Base-by-base conservation (phyloP, 345 rosid genomes). In the Melastoma malabathricum region DNA sequence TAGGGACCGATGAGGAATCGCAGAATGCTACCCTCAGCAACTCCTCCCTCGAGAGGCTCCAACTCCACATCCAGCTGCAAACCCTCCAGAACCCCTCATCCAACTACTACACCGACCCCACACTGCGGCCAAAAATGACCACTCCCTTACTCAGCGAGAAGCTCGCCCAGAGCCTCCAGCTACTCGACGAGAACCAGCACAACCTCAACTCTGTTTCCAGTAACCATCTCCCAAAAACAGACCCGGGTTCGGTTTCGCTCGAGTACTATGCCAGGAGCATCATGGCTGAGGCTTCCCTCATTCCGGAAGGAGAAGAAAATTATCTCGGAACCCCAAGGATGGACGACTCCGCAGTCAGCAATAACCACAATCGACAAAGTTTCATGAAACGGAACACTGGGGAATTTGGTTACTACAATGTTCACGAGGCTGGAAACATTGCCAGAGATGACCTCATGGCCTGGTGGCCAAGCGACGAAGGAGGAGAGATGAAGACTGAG, bases 41-140 rank as follows among this genome's bases (percentile, higher is more conserved):
- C 58, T 78, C 98, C 0, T 89, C 93, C 0, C 60, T 92, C 0
- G 98, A 92, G 69, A 80, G 98, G 69, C 81, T 86, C 18, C 98
- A 92, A 15, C 89, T 86, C 50, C 96, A 86, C 60, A 69, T 90
- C 83, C 94, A 92, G 59, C 95, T 90, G 47, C 98, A 86, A 64
- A 68, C 48, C 71, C 79, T 79, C 44, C 83, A 74, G 39, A 76
- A 63, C 66, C 87, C 94, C 50, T 59, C 74, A 47, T 39, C 47
- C 12, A 56, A 78, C 62, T 71, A 76, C 69, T 73, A 75, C 74
- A 73, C 63, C 74, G 76, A 68, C 50, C 94, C 84, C 22, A 61
- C 74, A 17, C 73, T 80, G 14, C 80, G 89, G 89, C 94, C 96
- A 29, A 84, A 86, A 70, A 57, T 84, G 55, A 88, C 75, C 13